Base-by-base conservation (phyloP, 2,329 filamentous ascomycete species). In the Paraphaeosphaeria sporulosa region DNA sequence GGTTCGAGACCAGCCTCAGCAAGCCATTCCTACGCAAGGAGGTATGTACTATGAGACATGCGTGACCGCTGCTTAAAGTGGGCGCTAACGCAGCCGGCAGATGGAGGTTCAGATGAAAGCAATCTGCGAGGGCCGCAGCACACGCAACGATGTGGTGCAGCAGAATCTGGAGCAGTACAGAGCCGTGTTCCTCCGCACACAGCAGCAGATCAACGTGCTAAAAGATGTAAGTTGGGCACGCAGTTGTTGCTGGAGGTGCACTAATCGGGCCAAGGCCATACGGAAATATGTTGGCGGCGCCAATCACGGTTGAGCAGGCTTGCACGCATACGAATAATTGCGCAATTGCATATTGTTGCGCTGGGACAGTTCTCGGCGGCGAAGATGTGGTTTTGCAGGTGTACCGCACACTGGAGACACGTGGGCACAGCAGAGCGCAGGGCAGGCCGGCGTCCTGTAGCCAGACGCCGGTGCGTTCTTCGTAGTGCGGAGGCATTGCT, bases 61-160 rank as follows among this genome's bases (percentile, higher is more conserved):
- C 49, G 30, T 60, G 49, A 48, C 49, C 6, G 47, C 56, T 47
- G 56, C 57, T 51, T 59, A 49, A 48, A 42, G 58, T 10, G 51
- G 53, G 38, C 27, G 60, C 66, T 71, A 62, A 71, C 60, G 19
- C 32, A 36, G 27, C 62, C 55, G 53, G 61, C 66, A 84, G 83
- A 97, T 97, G 93, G 95, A 99, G 79, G 81, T 93, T 63, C 92
- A 93, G 76, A 97, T 99, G 94, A 95, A 94, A 76, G 92, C 92
- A 59, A 97, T 99, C 59, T 98, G 95, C 79, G 93, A 94, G 61
- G 95, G 95, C 27, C 88, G 87, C 54, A 90, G 88, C 65, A 91
- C 89, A 36, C 90, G 88, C 71, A 85, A 86, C 56, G 86, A 87
- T 21, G 92, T 99, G 49, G 85, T 99, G 44, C 85, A 89, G 57